phyloP scores from a whole-genome alignment of 2,329 filamentous ascomycete genomes.

The Fusarium begoniae region DNA sequence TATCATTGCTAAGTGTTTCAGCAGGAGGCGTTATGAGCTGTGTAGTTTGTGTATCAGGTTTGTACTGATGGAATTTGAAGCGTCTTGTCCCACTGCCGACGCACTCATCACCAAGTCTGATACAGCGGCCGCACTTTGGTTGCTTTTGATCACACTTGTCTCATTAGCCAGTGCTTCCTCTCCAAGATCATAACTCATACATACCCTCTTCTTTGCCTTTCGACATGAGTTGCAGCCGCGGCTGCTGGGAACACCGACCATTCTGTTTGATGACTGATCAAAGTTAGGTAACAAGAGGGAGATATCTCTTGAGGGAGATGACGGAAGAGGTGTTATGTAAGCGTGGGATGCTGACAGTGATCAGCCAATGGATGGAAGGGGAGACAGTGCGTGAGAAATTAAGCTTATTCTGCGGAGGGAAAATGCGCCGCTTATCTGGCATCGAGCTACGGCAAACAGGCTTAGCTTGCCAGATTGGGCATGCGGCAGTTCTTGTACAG shows the following conservation, averaged over 20 bases:
- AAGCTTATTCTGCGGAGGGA: not conserved
- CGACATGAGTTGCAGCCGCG: conserved; percentile 12
- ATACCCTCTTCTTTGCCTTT: conserved; percentile 19
- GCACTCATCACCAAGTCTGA: not conserved
- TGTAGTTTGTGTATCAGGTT: not conserved
- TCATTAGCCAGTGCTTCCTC: not conserved
- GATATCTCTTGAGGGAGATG: not conserved
- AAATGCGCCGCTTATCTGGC: not conserved
- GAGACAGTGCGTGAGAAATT: not conserved
- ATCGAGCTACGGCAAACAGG: not conserved
- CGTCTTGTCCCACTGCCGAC: not conserved
- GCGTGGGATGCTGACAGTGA: not conserved
- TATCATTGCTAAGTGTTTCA: not conserved
- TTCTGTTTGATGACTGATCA: not conserved
- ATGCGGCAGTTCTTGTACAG: not conserved
- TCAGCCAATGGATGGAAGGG: not conserved
- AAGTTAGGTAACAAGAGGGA: not conserved
- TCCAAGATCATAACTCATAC: fast-evolving
- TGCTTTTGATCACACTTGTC: conserved; percentile 16
- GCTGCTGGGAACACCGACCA: conserved; percentile 21
- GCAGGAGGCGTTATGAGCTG: not conserved
- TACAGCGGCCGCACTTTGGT: conserved; percentile 15
- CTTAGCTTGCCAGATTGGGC: not conserved
- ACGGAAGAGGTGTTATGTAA: not conserved
- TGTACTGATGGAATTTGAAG: conserved; percentile 21